These are phyloP conservation scores for Aethionema arabicum DNA, from an alignment of 345 rosid species.

Conservation along the genomic window DNA sequence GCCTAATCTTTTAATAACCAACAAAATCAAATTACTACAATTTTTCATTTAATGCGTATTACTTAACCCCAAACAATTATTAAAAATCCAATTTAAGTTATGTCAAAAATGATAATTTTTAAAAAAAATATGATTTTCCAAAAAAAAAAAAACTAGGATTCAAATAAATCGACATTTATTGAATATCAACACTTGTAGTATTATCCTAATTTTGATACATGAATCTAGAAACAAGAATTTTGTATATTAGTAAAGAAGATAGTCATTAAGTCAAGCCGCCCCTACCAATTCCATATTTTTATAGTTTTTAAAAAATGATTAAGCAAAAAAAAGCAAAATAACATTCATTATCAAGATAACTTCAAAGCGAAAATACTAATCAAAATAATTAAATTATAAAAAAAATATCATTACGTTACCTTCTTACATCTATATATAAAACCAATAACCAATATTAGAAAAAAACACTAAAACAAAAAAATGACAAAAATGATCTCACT, in stretches of 20 bases:
- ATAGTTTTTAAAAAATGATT: not conserved
- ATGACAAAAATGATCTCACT: constrained; percentile 25
- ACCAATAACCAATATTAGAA: not conserved
- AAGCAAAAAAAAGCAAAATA: not conserved
- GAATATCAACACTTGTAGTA: not conserved
- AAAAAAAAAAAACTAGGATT: too few species aligned
- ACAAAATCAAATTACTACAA: too few species aligned
- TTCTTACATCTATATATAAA: constrained; percentile 26
- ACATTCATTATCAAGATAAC: constrained; percentile 19
- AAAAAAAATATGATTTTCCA: too few species aligned
- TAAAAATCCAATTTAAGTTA: too few species aligned
- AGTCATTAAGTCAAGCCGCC: constrained; percentile 30
- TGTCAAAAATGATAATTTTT: not conserved
- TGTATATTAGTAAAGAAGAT: not conserved
- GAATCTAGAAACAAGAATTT: constrained; percentile 24
- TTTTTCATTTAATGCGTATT: too few species aligned
- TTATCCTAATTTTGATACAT: not conserved
- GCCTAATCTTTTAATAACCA: too few species aligned
- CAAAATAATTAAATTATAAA: constrained; percentile 1
- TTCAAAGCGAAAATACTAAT: not conserved
- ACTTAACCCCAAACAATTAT: too few species aligned
- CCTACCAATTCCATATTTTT: constrained; percentile 9
- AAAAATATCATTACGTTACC: constrained; percentile 4
- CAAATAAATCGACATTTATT: not conserved
- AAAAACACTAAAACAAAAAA: constrained; percentile 5